Conservation (phyloP, 228 moss, liverwort and hornwort species). For the Sphagnum magellanicum region DNA sequence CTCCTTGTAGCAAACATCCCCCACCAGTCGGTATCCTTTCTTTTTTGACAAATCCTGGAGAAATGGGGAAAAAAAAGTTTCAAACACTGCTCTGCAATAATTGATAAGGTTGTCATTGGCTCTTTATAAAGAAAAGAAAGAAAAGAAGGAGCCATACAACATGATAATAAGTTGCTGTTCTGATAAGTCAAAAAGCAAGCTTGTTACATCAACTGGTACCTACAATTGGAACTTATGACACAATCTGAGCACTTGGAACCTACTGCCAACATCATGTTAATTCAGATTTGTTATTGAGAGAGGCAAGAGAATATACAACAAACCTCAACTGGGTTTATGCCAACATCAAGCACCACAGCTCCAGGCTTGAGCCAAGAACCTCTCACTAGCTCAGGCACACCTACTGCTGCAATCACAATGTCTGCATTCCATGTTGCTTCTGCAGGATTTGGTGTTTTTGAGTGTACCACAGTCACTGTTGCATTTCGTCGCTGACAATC, state of each 20-base stretch:
- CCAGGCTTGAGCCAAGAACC: constrained; percentile 93
- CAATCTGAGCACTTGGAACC: too few species aligned
- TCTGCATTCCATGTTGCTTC: constrained; percentile 67
- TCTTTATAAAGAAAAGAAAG: not conserved
- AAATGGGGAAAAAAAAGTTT: not conserved
- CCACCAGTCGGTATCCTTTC: constrained; percentile 76
- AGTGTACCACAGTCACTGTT: constrained; percentile 71
- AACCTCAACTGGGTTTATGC: constrained; percentile 74
- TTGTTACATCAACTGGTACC: too few species aligned
- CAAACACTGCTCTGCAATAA: not conserved
- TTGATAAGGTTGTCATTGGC: not conserved
- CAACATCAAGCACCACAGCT: constrained; percentile 87
- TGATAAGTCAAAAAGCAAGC: too few species aligned
- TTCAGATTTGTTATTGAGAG: too few species aligned
- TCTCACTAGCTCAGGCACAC: constrained; percentile 37
- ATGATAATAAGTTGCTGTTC: not conserved
- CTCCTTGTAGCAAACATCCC: constrained; percentile 96
- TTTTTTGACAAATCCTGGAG: constrained; percentile 67
- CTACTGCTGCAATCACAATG: constrained; percentile 80
- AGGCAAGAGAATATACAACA: too few species aligned
- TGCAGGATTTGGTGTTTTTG: constrained; percentile 67
- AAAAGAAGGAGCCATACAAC: not conserved
- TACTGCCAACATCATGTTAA: too few species aligned
- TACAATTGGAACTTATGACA: too few species aligned
- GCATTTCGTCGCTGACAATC: constrained; percentile 71